Base-by-base conservation (phyloP, 768 basidiomycete genomes). In the Tulasnella sp. region DNA sequence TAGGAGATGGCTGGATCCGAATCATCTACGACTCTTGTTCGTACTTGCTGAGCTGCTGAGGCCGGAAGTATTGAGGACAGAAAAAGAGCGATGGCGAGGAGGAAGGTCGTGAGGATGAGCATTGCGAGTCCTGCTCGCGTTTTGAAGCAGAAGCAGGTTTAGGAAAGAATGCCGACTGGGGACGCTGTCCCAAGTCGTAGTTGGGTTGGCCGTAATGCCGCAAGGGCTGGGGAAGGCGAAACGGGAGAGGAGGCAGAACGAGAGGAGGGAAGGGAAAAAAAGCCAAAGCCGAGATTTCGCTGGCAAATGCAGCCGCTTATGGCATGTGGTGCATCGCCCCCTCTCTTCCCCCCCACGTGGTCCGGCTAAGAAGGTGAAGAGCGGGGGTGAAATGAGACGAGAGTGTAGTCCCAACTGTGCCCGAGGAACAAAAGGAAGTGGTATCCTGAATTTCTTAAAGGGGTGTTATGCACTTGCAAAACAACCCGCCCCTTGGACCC, bases 121-220 rank as follows among this genome's bases (percentile, higher is more conserved):
- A 68, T 68, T 31, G 62, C 62, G 62, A 68, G 62, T 68, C 62
- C 62, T 8, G 62, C 62, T 68, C 62, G 62, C 62, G 62, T 68
- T 36, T 68, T 36, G 27, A 36, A 68, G 62, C 27, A 27, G 16
- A 36, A 68, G 62, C 62, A 68, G 62, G 62, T 2, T 68, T 68
- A 34, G 36, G 62, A 68, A 68, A 5, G 62, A 68, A 34, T 68
- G 62, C 62, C 62, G 62, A 68, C 62, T 27, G 62, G 62, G 62
- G 62, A 68, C 62, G 62, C 62, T 68, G 62, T 68, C 62, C 62
- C 62, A 68, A 68, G 62, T 27, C 62, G 62, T 68, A 34, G 62
- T 68, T 68, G 62, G 52, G 52, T 52, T 52, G 52, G 52, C 1
- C n/a, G 52, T 14, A 36, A 68, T 27, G 62, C 62, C 62, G 62